Conservation (phyloP, 2,329 filamentous ascomycete genomes). For the Tolypocladium tundrense region DNA sequence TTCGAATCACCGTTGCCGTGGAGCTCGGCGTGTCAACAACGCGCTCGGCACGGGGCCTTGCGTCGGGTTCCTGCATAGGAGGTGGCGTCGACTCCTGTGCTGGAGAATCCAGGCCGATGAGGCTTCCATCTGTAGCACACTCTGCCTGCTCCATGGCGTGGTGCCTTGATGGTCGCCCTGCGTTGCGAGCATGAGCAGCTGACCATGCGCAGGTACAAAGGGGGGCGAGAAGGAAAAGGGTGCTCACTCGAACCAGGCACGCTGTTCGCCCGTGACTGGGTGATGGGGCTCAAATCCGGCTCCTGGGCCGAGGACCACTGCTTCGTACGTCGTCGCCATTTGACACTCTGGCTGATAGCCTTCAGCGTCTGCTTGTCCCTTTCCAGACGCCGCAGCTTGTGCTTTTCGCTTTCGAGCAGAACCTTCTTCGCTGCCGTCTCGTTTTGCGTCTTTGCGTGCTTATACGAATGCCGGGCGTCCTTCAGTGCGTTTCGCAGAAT, state of each 20-base stretch:
- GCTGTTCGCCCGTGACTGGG: constrained; percentile 26
- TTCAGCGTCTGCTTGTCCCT: constrained; percentile 27
- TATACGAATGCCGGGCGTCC: constrained; percentile 22
- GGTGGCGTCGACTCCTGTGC: neutral
- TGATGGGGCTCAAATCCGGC: constrained; percentile 38
- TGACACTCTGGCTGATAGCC: constrained; percentile 20
- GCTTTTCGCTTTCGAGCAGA: constrained; percentile 17
- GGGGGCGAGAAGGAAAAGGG: neutral
- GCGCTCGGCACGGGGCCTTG: neutral
- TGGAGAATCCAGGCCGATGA: neutral
- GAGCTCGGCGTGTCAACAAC: constrained; percentile 14
- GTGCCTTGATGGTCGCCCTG: neutral
- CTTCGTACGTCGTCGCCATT: constrained; percentile 33
- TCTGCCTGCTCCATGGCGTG: neutral
- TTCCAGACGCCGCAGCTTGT: constrained; percentile 33
- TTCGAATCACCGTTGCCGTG: constrained; percentile 27
- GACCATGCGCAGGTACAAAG: neutral
- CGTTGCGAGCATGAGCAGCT: neutral
- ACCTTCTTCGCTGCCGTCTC: constrained; percentile 30
- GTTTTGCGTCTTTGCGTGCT: constrained; percentile 32
- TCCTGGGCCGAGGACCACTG: constrained; percentile 43
- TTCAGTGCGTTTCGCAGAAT: constrained; percentile 21
- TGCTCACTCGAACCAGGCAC: constrained; percentile 13
- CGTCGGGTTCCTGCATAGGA: neutral
- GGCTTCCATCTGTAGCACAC: neutral